A percentile compares a stretch with the other conserved stretches of the same genome.
These are phyloP conservation scores for Paraglomus brasilianum DNA, from an alignment of 192 early-diverging fungal genomes.

Conservation along the genomic window DNA sequence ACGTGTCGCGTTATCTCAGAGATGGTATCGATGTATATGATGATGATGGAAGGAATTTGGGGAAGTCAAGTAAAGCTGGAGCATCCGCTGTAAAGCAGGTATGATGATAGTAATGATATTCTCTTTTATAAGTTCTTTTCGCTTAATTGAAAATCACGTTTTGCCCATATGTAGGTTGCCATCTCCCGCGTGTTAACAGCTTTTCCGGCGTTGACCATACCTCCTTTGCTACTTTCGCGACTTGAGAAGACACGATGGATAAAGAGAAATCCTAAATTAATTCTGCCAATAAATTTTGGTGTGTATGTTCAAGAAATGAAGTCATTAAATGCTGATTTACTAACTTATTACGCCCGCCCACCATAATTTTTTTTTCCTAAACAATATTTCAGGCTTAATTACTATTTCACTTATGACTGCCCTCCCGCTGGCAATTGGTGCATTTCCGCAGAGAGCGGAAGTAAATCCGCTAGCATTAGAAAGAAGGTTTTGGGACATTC, in stretches of 20 bases:
- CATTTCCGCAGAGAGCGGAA: conserved; percentile 72
- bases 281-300: conserved; percentile 65
- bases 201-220: conserved; percentile 70
- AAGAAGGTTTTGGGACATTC: conserved; percentile 59
- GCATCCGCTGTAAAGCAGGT: conserved; percentile 63
- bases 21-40: conserved; percentile 77
- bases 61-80: conserved; percentile 69
- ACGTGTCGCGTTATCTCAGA: conserved; percentile 25
- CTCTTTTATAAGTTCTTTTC: neutral
- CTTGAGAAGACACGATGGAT: conserved; percentile 63
- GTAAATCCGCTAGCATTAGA: conserved; percentile 62
- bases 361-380: neutral
- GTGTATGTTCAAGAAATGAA: conserved; percentile 6
- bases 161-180: conserved; percentile 50
- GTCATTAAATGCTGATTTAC: too few species aligned
- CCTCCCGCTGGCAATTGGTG: conserved; percentile 73
- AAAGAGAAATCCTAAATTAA: conserved; percentile 50
- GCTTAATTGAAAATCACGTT: neutral
- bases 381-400: conserved; percentile 48
- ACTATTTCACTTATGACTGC: conserved; percentile 69
- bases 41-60: conserved; percentile 60
- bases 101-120: neutral
- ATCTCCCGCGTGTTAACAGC: conserved; percentile 75
- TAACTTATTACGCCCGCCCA: too few species aligned
- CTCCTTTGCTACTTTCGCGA: conserved; percentile 65